Evolutionary conservation across 2,329 filamentous ascomycete species (phyloP), one percentile per base, ranked within the genome.

Genomic region (Penicillium sp.): DNA sequence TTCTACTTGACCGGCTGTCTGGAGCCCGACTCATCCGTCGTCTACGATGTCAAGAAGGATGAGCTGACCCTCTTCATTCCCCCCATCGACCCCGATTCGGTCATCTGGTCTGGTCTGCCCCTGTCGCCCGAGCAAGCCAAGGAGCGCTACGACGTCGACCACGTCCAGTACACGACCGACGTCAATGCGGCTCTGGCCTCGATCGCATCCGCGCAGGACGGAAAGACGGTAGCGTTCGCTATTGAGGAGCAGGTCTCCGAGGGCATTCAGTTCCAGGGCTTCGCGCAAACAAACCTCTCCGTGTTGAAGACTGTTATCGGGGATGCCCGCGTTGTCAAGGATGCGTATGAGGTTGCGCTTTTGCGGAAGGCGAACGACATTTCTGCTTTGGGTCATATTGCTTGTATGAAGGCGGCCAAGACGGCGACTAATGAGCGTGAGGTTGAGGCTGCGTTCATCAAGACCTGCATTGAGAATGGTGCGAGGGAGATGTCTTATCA

Each of bases 71-170:
- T 99, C 52, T 99, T 93, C 80, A 94, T 99, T 70, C 94, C 95
- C 2, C 91, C 93, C 16, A 85, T 89, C 70, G 88, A 97, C 69
- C 86, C 92, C n/a, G 91, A 95, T 46, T 88, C 88, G 57, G 93
- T 98, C 60, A 92, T 98, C 73, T 99, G 94, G 94, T 91, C 90
- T 30, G 95, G 95, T 13, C 84, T 98, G 16, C 95, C 94, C 0
- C 81, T 96, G 62, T 91, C 88, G 38, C 79, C 84, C 37, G 84
- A 90, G 45, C 90, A 97, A 72, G 94, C 94, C 6, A 80, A 90
- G 62, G 79, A 85, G 52, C 84, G 85, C 65, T 98, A 92, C 79
- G 92, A 96, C 67, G 86, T 96, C 65, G 94, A 98, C 74, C 82
- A 86, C 38, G 92, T 94, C 65, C 84, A 85, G 60, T 87, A 87